Evolutionary conservation across 2,329 filamentous ascomycete species (phyloP).

Genomic region (Niveomyces coronatus): DNA sequence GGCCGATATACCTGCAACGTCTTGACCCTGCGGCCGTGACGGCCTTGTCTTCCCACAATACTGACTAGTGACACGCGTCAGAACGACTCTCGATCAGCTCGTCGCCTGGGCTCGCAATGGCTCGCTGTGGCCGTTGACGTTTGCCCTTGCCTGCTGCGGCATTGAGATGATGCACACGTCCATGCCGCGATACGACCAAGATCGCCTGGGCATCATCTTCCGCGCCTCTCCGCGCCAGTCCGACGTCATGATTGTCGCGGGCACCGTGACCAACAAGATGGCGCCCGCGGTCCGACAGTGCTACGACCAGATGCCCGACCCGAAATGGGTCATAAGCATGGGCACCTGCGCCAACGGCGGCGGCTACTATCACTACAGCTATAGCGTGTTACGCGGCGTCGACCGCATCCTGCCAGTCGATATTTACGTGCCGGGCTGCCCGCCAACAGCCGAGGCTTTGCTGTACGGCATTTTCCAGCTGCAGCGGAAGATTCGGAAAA

Average conservation of each 20-base stretch:
- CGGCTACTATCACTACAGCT: constrained; percentile 82
- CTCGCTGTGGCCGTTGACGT: constrained; percentile 82
- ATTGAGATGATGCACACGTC: constrained; percentile 91
- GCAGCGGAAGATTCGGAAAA: constrained; percentile 64
- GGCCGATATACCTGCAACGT: too few species aligned
- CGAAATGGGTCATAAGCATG: constrained; percentile 80
- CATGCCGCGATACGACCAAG: constrained; percentile 80
- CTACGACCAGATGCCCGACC: constrained; percentile 93
- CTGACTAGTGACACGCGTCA: too few species aligned
- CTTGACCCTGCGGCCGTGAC: too few species aligned
- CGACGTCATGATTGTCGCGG: constrained; percentile 89
- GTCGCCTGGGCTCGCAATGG: constrained; percentile 77
- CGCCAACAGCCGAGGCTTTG: constrained; percentile 49
- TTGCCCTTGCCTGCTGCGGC: constrained; percentile 80
- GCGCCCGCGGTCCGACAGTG: constrained; percentile 79
- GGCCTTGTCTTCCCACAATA: too few species aligned
- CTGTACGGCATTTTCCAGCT: constrained; percentile 65
- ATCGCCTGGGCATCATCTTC: constrained; percentile 84
- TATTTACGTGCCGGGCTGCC: constrained; percentile 69
- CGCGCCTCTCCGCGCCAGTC: constrained; percentile 78
- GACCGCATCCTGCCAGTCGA: constrained; percentile 72
- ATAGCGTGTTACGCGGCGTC: constrained; percentile 64
- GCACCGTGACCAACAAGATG: constrained; percentile 95
- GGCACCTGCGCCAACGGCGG: constrained; percentile 77
- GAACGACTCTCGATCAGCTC: constrained; percentile 67